Evolutionary conservation across 2,329 filamentous ascomycete species (phyloP), one percentile per base, ranked within the genome.

Genomic region (Aspergillus fumigatiaffinis): DNA sequence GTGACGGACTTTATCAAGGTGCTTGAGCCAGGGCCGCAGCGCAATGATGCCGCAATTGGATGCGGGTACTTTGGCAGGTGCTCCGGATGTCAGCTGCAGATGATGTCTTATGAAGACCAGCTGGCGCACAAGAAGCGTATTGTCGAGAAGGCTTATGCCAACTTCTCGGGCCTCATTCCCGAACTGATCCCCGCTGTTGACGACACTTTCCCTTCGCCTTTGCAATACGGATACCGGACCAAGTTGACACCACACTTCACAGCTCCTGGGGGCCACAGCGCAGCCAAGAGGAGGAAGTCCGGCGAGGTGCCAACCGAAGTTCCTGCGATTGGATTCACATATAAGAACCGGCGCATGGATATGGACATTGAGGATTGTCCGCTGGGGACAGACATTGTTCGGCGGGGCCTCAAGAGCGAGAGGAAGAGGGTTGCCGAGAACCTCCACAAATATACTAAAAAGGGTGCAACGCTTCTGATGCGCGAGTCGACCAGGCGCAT

Each of bases 191-290:
- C 94, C 1, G 70, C 82, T 2, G 83, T 97, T 55, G 84, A 82
- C 51, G 89, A 95, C 63, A 99, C 94, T 8, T 92, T 97, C 67
- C 90, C 89, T 50, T 96, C 91, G 46, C 94, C 94, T 2, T 76
- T 96, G 60, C 87, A 96, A 75, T 97, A 95, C 74, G 90, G 88
- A 56, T 99, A 99, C 79, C 86, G 94, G 54, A 99, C 94, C 21
- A 99, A 99, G 77, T 82, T 99, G 63, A 99, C 94, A 20, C 94
- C 94, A 28, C 94, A 99, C 75, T 99, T 97, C 71, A 89, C 96
- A 70, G 89, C 86, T 0, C 90, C 92, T 1, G 84, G 85, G 28
- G 80, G 67, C 67, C 75, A 68, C 55, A 77, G 65, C 60, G 76
- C 77, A 76, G 69, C 59, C 74, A 83, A 57, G 75, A 72, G 68